Conservation (phyloP, 306 rosid genomes). For the Begonia masoniana region DNA sequence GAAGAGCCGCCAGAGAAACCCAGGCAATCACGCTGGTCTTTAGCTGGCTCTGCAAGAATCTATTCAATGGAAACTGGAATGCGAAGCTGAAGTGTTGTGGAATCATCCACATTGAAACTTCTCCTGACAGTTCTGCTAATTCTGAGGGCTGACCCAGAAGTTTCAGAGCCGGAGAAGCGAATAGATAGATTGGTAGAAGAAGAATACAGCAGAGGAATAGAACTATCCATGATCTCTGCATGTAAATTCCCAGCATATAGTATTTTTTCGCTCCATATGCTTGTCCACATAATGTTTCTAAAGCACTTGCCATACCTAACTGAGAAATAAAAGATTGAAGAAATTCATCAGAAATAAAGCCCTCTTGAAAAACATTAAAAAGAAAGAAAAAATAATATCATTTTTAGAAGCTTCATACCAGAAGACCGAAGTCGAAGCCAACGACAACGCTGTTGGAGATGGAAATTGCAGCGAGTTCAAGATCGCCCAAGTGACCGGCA, state of each 20-base stretch:
- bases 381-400: not conserved
- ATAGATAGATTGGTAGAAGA: constrained; percentile 2
- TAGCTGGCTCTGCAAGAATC: constrained; percentile 7
- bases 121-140: constrained; percentile 1
- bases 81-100: constrained; percentile 8
- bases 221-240: constrained; percentile 7
- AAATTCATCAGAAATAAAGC: not conserved
- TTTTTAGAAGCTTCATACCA: not conserved
- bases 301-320: constrained; percentile 8
- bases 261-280: constrained; percentile 7
- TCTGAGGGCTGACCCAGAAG: constrained; percentile 3
- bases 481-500: constrained; percentile 3
- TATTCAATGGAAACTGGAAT: constrained; percentile 4
- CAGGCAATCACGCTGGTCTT: constrained; percentile 6
- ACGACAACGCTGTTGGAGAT: constrained; percentile 2
- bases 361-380: not conserved
- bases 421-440: constrained; percentile 8
- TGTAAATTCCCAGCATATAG: constrained; percentile 8
- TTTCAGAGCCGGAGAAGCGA: constrained; percentile 1
- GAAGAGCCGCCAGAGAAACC: constrained; percentile 1
- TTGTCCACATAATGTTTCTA: constrained; percentile 8
- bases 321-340: not conserved
- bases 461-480: constrained; percentile 7
- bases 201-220: constrained; percentile 1
- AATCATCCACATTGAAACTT: constrained; percentile 2